A percentile compares a stretch with the other conserved stretches of the same genome.
Conservation (phyloP, 768 basidiomycete species). For the Erythrobasidium yunnanense region DNA sequence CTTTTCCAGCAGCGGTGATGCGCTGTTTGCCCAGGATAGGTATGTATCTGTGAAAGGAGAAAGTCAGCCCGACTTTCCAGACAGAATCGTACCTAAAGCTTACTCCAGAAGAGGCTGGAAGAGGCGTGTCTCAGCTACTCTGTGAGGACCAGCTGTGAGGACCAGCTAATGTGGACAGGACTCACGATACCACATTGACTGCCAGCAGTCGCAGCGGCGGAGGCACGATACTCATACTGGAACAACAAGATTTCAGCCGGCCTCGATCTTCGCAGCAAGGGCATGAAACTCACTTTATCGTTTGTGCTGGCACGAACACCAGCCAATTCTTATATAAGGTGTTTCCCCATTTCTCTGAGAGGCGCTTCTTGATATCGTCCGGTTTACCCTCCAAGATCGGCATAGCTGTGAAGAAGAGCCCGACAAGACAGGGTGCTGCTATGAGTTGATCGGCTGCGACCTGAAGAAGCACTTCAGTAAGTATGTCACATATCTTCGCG, state of each 20-base stretch:
- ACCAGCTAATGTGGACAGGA: background rate
- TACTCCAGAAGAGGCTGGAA: slow-evolving; percentile 15
- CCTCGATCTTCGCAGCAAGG: background rate
- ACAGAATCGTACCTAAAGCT: background rate
- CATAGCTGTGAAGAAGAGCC: slow-evolving; percentile 25
- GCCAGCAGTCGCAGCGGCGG: slow-evolving; percentile 64
- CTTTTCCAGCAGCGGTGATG: background rate
- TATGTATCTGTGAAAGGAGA: slow-evolving; percentile 6
- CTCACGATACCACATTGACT: slow-evolving; percentile 61
- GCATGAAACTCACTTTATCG: slow-evolving; percentile 57
- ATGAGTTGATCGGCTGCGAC: slow-evolving; percentile 23
- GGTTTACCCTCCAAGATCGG: slow-evolving; percentile 23
- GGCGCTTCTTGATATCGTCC: slow-evolving; percentile 13
- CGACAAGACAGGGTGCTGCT: slow-evolving; percentile 23
- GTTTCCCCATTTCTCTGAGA: slow-evolving; percentile 51
- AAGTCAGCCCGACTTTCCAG: background rate
- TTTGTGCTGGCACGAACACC: slow-evolving; percentile 64
- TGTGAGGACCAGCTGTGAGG: slow-evolving; percentile 41
- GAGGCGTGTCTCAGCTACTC: background rate
- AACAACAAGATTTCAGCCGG: background rate
- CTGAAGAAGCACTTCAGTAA: background rate
- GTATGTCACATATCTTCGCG: background rate
- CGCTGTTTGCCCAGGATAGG: slow-evolving; percentile 14
- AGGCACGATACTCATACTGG: slow-evolving; percentile 48
- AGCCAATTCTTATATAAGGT: slow-evolving; percentile 69